Evolutionary conservation across 2,329 filamentous ascomycete genomes (phyloP).

Genomic region (Fusarium verrucosum): DNA sequence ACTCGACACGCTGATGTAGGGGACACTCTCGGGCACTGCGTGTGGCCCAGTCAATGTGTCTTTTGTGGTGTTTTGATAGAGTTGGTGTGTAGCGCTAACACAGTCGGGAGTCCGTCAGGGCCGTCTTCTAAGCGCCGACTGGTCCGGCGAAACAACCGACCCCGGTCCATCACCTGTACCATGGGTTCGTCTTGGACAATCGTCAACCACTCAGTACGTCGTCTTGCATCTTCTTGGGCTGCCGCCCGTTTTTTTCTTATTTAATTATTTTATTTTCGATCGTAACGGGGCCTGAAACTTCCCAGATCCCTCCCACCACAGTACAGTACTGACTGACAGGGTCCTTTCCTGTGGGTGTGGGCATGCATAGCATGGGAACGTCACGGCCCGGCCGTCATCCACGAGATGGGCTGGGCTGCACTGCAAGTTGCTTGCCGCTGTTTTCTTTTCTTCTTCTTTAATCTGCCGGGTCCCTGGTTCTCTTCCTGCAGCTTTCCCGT

Average conservation of each 20-base stretch:
- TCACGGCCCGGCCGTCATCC: slow-evolving; percentile 28
- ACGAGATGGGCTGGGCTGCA: slow-evolving; percentile 27
- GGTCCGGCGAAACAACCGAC: slow-evolving; percentile 42
- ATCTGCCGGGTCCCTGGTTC: slow-evolving; percentile 39
- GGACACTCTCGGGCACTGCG: slow-evolving; percentile 28
- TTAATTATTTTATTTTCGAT: slow-evolving; percentile 18
- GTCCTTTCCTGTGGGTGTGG: slow-evolving; percentile 21
- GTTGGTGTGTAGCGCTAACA: slow-evolving; percentile 44
- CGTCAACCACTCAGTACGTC: slow-evolving; percentile 41
- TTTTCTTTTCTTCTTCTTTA: slow-evolving; percentile 28
- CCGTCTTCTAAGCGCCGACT: slow-evolving; percentile 50
- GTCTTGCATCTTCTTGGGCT: slow-evolving; percentile 30
- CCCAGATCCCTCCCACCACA: no score
- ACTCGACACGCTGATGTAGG: slow-evolving; percentile 50
- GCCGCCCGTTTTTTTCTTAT: slow-evolving; percentile 30
- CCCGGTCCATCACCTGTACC: slow-evolving; percentile 49
- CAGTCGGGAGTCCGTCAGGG: slow-evolving; percentile 22
- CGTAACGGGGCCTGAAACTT: slow-evolving; percentile 21
- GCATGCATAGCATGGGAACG: slow-evolving; percentile 5
- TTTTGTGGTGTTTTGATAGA: slow-evolving; percentile 30
- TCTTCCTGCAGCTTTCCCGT: slow-evolving; percentile 36
- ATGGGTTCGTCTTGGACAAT: slow-evolving; percentile 39
- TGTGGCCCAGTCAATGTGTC: slow-evolving; percentile 34
- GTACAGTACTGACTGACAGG: slow-evolving; percentile 5
- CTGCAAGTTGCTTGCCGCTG: slow-evolving; percentile 27